phyloP scores from a whole-genome alignment of 2,329 filamentous ascomycete genomes.

The Epicoccum sorghinum region DNA sequence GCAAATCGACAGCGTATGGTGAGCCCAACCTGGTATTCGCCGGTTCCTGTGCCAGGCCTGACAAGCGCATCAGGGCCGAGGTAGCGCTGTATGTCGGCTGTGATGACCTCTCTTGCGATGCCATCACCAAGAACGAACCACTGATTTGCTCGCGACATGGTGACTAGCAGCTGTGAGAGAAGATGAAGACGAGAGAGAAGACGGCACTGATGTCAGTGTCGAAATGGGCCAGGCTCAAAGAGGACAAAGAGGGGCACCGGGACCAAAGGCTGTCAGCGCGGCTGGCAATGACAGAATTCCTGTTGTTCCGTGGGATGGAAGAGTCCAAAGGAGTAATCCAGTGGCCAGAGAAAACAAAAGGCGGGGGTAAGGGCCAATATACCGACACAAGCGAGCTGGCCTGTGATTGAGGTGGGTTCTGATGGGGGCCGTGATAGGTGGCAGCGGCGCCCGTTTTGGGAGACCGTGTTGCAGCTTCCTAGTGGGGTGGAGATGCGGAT shows the following conservation, averaged over 20 bases:
- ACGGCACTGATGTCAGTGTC: conserved; percentile 47
- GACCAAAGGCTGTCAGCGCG: conserved; percentile 38
- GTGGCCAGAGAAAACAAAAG: conserved; percentile 35
- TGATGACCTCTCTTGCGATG: conserved; percentile 59
- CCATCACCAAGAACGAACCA: conserved; percentile 59
- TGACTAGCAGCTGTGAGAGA: conserved; percentile 27
- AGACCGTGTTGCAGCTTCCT: conserved; percentile 28
- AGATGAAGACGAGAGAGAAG: conserved; percentile 38
- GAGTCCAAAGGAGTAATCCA: conserved; percentile 31
- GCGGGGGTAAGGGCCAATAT: conserved; percentile 46
- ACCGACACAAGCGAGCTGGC: conserved; percentile 42
- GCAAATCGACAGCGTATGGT: conserved; percentile 11
- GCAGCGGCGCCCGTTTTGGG: conserved; percentile 40
- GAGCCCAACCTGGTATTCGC: conserved; percentile 52
- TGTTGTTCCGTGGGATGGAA: conserved; percentile 15
- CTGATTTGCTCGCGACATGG: conserved; percentile 49
- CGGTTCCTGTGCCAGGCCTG: conserved; percentile 53
- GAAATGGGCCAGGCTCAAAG: conserved; percentile 41
- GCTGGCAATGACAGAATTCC: conserved; percentile 33
- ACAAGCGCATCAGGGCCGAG: conserved; percentile 58
- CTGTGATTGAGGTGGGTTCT: conserved; percentile 23
- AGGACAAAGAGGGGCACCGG: conserved; percentile 39
- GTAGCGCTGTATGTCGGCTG: conserved; percentile 59
- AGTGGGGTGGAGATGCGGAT: conserved; percentile 1
- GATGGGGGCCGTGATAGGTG: conserved; percentile 30